Conservation (phyloP, 768 basidiomycete species). For the Collybia sp. region DNA sequence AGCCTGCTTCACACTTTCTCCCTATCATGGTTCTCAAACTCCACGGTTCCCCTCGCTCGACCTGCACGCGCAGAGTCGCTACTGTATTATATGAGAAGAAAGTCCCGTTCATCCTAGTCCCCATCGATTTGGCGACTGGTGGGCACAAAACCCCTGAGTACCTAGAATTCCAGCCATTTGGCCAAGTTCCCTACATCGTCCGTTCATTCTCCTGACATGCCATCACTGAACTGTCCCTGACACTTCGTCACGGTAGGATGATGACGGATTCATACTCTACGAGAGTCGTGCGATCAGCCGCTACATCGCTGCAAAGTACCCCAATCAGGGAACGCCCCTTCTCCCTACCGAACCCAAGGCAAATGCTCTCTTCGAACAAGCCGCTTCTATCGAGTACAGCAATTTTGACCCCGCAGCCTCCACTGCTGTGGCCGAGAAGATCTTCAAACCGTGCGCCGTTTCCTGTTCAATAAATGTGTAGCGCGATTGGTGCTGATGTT, state of each 20-base stretch:
- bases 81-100: constrained; percentile 38
- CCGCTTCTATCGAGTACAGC: constrained; percentile 37
- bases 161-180: constrained; percentile 45
- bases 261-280: constrained; percentile 51
- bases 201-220: constrained; percentile 1
- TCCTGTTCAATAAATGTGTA: not conserved
- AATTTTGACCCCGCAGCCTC: constrained; percentile 36
- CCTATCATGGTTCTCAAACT: constrained; percentile 30
- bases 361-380: constrained; percentile 31
- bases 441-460: constrained; percentile 37
- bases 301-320: constrained; percentile 47
- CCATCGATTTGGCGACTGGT: constrained; percentile 29
- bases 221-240: not conserved
- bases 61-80: constrained; percentile 42
- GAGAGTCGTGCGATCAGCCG: constrained; percentile 51
- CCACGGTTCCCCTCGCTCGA: constrained; percentile 26
- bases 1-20: not conserved
- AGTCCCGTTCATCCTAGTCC: constrained; percentile 39
- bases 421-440: constrained; percentile 34
- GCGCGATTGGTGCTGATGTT: not conserved
- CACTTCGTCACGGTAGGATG: constrained; percentile 25
- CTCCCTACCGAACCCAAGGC: constrained; percentile 34
- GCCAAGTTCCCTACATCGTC: constrained; percentile 50
- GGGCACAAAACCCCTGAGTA: constrained; percentile 33
- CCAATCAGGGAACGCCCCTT: constrained; percentile 38